Base-by-base conservation (phyloP, 2,329 filamentous ascomycete species). In the Tolypocladium tropicale region DNA sequence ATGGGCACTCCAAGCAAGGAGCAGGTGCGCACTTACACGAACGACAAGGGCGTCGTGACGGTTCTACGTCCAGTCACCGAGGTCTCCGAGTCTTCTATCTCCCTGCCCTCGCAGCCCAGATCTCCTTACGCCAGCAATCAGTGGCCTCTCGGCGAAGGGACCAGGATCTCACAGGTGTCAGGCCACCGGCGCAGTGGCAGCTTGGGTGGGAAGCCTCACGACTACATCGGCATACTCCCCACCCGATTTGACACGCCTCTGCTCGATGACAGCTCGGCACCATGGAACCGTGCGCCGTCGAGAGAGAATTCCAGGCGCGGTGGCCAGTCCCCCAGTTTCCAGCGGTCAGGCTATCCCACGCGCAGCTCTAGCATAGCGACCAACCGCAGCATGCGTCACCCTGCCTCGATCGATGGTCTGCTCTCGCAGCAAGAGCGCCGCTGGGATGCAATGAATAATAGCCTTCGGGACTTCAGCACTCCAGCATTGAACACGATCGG, bases 21-120 rank as follows among this genome's bases (percentile, higher is more conserved):
- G 25, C 59, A 63, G 10, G 63, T 67, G 4, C 65, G 67, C 16
- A 68, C 69, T 4, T 63, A 65, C 25, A 58, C 65, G 10, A 70
- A 69, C 55, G 69, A 70, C 11, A 70, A 72, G 55, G 71, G 71
- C 39, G 64, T 69, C 2, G 68, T 73, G 14, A 72, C 70, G 0
- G 69, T 73, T 14, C 59, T 72, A 37, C 65, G 67, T 14, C 66
- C 68, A 1, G 62, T 70, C 18, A 60, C 62, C 0, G 66, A 70
- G 54, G 61, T 58, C 50, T 55, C 57, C 11, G 62, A 68, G 41
- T 52, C 46, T 7, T 32, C 48, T 18, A 25, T 56, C 48, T 12
- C 25, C 7, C 23, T 33, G 9, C 16, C n/a, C 25, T n/a, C 54
- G 5, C 43, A 28, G 9, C 18, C 36, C 1, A 28, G 37, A 9